A percentile compares a stretch with the other conserved stretches of the same genome.
These are phyloP conservation scores for Nicotiana undulata DNA, from an alignment of 257 asterid genomes.

Conservation along the genomic window DNA sequence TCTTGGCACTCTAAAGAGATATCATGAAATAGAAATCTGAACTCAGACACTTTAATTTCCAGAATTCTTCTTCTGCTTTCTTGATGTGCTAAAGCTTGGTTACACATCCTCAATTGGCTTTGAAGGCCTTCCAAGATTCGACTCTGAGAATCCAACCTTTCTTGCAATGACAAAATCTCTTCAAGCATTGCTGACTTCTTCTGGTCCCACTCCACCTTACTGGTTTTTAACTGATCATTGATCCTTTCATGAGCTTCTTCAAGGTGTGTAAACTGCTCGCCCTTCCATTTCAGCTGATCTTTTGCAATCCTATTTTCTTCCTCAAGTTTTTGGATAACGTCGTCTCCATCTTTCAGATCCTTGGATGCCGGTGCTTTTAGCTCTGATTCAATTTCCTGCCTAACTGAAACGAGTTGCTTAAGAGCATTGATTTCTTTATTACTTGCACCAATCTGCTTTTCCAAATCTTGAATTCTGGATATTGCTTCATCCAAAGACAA, in stretches of 20 bases:
- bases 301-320: slow-evolving; percentile 49
- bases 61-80: slow-evolving; percentile 64
- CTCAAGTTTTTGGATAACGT: slow-evolving; percentile 39
- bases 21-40: slow-evolving; percentile 38
- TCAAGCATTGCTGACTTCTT: slow-evolving; percentile 53
- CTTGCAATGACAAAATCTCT: slow-evolving; percentile 46
- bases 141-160: slow-evolving; percentile 56
- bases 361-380: slow-evolving; percentile 18
- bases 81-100: slow-evolving; percentile 70
- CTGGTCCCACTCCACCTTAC: slow-evolving; percentile 76
- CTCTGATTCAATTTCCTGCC: slow-evolving; percentile 20
- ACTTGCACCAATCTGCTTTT: slow-evolving; percentile 4
- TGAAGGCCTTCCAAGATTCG: slow-evolving; percentile 58
- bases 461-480: not conserved
- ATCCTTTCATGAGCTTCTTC: slow-evolving; percentile 78
- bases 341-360: slow-evolving; percentile 42
- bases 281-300: slow-evolving; percentile 84
- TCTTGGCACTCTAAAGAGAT: slow-evolving; percentile 57
- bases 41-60: slow-evolving; percentile 53
- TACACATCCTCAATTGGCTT: slow-evolving; percentile 59
- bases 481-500: slow-evolving; percentile 5
- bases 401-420: not conserved
- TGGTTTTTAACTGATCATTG: slow-evolving; percentile 30
- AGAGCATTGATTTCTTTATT: slow-evolving; percentile 10
- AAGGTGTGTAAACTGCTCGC: slow-evolving; percentile 72